Conservation (phyloP, 345 rosid species). For the Viola odorata region DNA sequence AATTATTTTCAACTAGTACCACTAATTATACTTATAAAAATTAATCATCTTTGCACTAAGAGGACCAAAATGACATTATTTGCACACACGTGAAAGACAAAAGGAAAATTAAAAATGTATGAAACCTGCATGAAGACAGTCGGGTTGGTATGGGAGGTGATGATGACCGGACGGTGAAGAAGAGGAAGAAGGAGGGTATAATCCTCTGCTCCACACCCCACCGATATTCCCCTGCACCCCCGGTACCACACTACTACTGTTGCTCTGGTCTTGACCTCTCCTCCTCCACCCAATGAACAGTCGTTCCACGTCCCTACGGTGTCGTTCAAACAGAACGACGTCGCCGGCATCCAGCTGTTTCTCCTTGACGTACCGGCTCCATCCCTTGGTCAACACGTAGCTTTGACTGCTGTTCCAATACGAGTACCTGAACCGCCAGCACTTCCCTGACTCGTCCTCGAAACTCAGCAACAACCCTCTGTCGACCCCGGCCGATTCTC, state of each 20-base stretch:
- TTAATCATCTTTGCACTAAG: background rate
- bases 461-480: constrained; percentile 58
- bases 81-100: too few species aligned
- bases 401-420: constrained; percentile 90
- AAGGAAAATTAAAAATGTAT: background rate
- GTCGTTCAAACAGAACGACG: constrained; percentile 57
- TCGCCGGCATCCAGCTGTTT: constrained; percentile 83
- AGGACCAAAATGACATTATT: too few species aligned
- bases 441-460: constrained; percentile 83
- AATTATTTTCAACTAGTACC: background rate
- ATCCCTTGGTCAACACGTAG: constrained; percentile 85
- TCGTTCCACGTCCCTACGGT: constrained; percentile 42
- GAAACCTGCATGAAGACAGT: constrained; percentile 65
- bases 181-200: constrained; percentile 15
- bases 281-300: constrained; percentile 74
- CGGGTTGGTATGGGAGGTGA: constrained; percentile 45
- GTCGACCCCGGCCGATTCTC: constrained; percentile 5
- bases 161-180: constrained; percentile 15
- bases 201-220: constrained; percentile 24
- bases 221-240: constrained; percentile 25
- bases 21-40: background rate
- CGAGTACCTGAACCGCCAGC: constrained; percentile 81
- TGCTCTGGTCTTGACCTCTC: constrained; percentile 9
- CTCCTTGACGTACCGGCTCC: constrained; percentile 88
- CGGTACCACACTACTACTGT: background rate